These are phyloP conservation scores for Heliosperma pusillum DNA, from an alignment of 148 eudicot genomes.

Conservation along the genomic window DNA sequence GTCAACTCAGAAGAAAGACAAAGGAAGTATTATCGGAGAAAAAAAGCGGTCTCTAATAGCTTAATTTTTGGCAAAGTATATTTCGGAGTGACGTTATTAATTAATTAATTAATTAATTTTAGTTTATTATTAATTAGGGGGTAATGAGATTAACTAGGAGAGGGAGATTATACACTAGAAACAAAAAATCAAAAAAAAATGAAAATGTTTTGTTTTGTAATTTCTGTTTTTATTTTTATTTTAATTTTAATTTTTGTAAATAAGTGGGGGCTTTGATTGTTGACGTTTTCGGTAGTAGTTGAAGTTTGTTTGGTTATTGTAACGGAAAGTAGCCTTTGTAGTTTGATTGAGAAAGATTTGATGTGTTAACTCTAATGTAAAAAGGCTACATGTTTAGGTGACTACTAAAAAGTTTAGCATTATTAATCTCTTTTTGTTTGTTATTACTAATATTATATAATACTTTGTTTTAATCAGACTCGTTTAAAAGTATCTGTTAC, in stretches of 20 bases:
- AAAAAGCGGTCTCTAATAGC: not conserved
- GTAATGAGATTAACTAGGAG: too few relatives aligned
- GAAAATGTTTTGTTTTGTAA: not conserved
- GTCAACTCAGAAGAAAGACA: constrained; percentile 39
- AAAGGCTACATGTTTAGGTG: not conserved
- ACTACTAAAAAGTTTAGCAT: not conserved
- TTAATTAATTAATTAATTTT: not conserved
- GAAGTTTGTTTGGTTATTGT: not conserved
- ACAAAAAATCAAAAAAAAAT: too few relatives aligned
- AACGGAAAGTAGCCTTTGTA: not conserved
- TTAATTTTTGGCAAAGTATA: not conserved
- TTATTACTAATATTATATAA: too few relatives aligned
- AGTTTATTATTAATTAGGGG: not conserved
- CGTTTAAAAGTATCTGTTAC: too few relatives aligned
- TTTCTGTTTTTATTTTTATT: not conserved
- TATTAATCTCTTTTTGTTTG: too few relatives aligned
- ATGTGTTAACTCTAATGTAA: constrained; percentile 20
- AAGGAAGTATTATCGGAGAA: not conserved
- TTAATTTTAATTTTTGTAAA: constrained; percentile 9
- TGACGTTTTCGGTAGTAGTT: not conserved
- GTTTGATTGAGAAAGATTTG: not conserved
- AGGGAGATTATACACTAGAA: too few relatives aligned
- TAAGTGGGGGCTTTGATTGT: not conserved
- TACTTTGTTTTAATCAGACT: too few relatives aligned
- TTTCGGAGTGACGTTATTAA: not conserved